Evolutionary conservation across 2,329 filamentous ascomycete genomes (phyloP).

Genomic region (Chaetomiaceae sp.): DNA sequence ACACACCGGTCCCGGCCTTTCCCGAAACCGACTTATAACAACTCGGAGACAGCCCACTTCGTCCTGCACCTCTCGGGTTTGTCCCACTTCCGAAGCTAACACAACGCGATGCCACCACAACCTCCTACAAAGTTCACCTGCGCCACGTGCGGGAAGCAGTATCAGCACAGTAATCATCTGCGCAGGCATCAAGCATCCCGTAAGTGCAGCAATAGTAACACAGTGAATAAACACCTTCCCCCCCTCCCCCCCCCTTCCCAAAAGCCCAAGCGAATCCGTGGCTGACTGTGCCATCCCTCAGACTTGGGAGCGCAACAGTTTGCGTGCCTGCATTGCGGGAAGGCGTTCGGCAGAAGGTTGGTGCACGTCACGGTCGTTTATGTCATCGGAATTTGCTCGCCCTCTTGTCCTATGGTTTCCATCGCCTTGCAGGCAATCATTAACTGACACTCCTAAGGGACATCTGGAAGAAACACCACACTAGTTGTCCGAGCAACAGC

Average conservation of each 20-base stretch:
- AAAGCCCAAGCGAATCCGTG: too few relatives aligned
- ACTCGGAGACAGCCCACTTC: neutral
- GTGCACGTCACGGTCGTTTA: too few relatives aligned
- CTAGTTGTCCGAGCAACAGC: constrained; percentile 20
- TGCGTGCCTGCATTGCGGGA: constrained; percentile 2
- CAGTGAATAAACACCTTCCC: too few relatives aligned
- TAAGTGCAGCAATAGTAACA: too few relatives aligned
- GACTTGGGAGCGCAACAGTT: neutral
- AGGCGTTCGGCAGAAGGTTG: constrained; percentile 2
- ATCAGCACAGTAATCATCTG: constrained; percentile 8
- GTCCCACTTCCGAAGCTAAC: neutral
- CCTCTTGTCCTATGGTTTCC: too few relatives aligned
- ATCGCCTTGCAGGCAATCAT: neutral
- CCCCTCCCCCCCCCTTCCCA: too few relatives aligned
- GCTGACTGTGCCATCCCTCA: neutral
- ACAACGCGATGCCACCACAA: neutral
- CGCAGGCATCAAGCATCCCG: constrained; percentile 9
- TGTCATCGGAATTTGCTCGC: too few relatives aligned
- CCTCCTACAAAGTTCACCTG: neutral
- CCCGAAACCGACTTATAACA: neutral
- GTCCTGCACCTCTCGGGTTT: too few relatives aligned
- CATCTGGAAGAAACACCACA: constrained; percentile 26
- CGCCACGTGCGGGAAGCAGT: constrained; percentile 2
- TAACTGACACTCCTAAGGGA: neutral
- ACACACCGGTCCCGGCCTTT: neutral